These are phyloP conservation scores for Neurospora tetrasperma DNA, from an alignment of 495 filamentous ascomycete species.

Conservation along the genomic window DNA sequence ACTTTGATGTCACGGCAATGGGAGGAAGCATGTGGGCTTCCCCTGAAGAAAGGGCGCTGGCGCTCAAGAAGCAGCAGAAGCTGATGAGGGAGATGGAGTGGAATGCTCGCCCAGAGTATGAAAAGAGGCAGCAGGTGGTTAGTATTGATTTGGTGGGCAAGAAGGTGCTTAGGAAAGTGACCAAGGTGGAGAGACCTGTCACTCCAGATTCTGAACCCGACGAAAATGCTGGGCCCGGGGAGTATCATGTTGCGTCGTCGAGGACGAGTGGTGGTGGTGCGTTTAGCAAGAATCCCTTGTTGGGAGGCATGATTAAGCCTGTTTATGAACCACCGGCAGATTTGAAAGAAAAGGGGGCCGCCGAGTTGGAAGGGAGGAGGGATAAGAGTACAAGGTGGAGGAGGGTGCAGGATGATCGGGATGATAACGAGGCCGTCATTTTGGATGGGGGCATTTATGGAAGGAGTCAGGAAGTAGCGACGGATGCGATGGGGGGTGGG, in stretches of 20 bases:
- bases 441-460: slow-evolving; percentile 66
- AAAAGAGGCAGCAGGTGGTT: slow-evolving; percentile 81
- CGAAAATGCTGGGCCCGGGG: slow-evolving; percentile 2
- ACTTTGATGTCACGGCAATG: slow-evolving; percentile 65
- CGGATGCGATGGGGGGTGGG: not conserved
- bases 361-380: slow-evolving; percentile 24
- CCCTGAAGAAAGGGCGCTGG: slow-evolving; percentile 74
- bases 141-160: slow-evolving; percentile 73
- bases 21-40: slow-evolving; percentile 76
- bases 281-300: slow-evolving; percentile 76
- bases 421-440: slow-evolving; percentile 88
- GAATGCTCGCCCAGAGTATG: slow-evolving; percentile 81
- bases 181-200: slow-evolving; percentile 40
- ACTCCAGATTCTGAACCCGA: slow-evolving; percentile 39
- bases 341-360: slow-evolving; percentile 31
- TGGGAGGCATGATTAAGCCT: slow-evolving; percentile 71
- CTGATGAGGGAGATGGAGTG: slow-evolving; percentile 81
- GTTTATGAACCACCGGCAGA: slow-evolving; percentile 44
- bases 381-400: slow-evolving; percentile 57
- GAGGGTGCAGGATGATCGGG: slow-evolving; percentile 81
- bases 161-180: slow-evolving; percentile 69
- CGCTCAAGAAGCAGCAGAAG: slow-evolving; percentile 86
- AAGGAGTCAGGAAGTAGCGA: not conserved
- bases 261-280: slow-evolving; percentile 38
- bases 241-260: not conserved